Base-by-base conservation (phyloP, 2,329 filamentous ascomycete genomes). In the Aspergillus puulaauensis region DNA sequence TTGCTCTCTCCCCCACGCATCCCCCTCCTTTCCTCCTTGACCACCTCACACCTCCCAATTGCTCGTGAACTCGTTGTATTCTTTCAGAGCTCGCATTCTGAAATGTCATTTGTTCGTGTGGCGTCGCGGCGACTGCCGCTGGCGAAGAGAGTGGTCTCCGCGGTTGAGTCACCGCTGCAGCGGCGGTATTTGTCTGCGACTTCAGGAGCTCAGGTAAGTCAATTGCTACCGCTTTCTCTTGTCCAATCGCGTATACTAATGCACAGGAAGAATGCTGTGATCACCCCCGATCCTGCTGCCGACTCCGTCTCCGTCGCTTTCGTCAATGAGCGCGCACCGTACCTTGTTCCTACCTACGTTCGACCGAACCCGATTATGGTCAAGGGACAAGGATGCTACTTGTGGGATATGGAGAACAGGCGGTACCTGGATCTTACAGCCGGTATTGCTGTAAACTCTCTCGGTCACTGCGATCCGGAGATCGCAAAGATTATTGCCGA, bases 321-420 rank as follows among this genome's bases (percentile, higher is more conserved):
- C 59, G 85, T 96, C 63, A 82, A 86, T 64, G 85, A 90, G 60
- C 87, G 92, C 68, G 83, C 87, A 33, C 89, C 90, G 3, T 98
- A 87, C 77, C 98, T 99, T 93, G 90, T 99, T 27, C 89, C 92
- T 2, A 99, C 95, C 53, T 99, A 99, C 76, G 87, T 91, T 52
- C 90, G 95, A 24, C 93, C 95, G 49, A 83, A 90, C 45, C 91
- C 92, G 2, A 90, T 98, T 70, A 97, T 99, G 75, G 86, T 92
- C 58, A 90, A 88, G 73, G 95, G 93, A 62, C 81, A 91, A 71
- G 95, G 95, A 2, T 92, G 89, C 60, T 93, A 92, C 73, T 76
- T 99, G 61, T 98, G 88, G 86, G 95, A 99, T 73, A 79, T 93
- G 39, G 92, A 97, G 78, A 90, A 95, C 71, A 82, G 90, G 60